Base-by-base conservation (phyloP, 164 flowering plant species). In the Echeveria elegans region DNA sequence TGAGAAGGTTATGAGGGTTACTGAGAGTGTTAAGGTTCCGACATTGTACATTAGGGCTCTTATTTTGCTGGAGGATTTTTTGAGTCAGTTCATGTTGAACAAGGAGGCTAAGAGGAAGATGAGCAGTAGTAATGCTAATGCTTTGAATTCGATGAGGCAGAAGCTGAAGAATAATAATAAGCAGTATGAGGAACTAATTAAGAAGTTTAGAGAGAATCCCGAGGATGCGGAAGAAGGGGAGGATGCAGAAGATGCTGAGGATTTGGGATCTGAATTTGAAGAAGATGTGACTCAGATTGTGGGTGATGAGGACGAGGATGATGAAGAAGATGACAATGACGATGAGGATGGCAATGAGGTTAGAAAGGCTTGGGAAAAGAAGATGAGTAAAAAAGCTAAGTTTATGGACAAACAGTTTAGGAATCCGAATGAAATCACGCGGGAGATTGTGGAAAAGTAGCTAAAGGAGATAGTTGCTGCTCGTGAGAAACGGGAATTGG, bases 51-150 rank as follows among this genome's bases (percentile, higher is more conserved):
- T 93, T 15, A 90, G 82, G n/a, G n/a, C n/a, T n/a, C n/a, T n/a
- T n/a, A n/a, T n/a, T n/a, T n/a, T 89, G 91, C 68, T 87, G 74
- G 96, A 88, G 73, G 97, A 90, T 64, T 87, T 84, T 70, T 72
- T 90, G 76, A 78, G 59, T 48, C 81, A 88, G 80, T n/a, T n/a
- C n/a, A 41, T 90, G 76, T 88, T 86, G 1, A 87, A 93, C 60
- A 93, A 93, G 80, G 98, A 90, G 24, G 94, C 94, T 0, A 90
- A 88, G 75, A 93, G 88, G 78, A 93, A 88, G 81, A 90, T 90
- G 96, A 90, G 88, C 31, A 82, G 82, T 37, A 88, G 86, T 63
- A 90, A 90, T 73, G 84, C 86, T 1, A 87, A 87, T 77, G 98
- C 97, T 0, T 75, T 90, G 74, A 90, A 93, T 75, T 77, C 90